phyloP scores from a whole-genome alignment of 331 rosid species.

The Quercus tomentella region DNA sequence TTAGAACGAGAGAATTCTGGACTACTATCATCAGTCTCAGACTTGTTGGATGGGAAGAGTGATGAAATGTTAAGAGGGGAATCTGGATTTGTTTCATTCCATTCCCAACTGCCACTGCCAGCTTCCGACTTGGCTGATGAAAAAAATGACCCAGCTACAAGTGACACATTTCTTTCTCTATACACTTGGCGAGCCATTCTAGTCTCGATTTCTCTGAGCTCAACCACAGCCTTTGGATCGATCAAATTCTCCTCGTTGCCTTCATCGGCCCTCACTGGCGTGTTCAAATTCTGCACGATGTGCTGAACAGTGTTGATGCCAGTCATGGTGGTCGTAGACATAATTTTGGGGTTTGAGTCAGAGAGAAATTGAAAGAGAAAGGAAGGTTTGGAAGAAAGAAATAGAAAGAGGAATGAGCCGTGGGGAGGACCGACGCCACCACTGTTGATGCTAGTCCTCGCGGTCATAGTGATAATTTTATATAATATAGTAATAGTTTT shows the following conservation, averaged over 20 bases:
- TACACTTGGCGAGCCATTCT: constrained; percentile 46
- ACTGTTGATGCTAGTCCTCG: too few species aligned
- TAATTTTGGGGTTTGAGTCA: constrained; percentile 12
- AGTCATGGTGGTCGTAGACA: constrained; percentile 60
- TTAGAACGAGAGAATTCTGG: too few species aligned
- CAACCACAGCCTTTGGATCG: constrained; percentile 52
- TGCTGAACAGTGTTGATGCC: constrained; percentile 57
- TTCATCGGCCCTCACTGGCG: constrained; percentile 11
- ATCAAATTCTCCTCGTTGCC: constrained; percentile 39
- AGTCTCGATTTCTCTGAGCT: constrained; percentile 67
- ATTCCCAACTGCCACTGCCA: too few species aligned
- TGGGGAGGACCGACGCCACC: too few species aligned
- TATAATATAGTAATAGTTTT: too few species aligned
- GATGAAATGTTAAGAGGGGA: too few species aligned
- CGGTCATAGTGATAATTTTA: too few species aligned
- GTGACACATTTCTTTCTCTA: too few species aligned
- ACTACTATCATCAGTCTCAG: neutral
- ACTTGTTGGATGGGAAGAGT: constrained; percentile 29
- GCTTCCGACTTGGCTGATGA: too few species aligned
- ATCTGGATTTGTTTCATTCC: too few species aligned
- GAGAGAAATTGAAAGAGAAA: neutral
- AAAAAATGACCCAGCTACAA: too few species aligned
- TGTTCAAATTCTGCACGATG: constrained; percentile 60
- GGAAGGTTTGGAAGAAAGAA: neutral
- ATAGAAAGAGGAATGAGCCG: neutral